Base-by-base conservation (phyloP, 768 basidiomycete genomes). In the Serendipita sp. region DNA sequence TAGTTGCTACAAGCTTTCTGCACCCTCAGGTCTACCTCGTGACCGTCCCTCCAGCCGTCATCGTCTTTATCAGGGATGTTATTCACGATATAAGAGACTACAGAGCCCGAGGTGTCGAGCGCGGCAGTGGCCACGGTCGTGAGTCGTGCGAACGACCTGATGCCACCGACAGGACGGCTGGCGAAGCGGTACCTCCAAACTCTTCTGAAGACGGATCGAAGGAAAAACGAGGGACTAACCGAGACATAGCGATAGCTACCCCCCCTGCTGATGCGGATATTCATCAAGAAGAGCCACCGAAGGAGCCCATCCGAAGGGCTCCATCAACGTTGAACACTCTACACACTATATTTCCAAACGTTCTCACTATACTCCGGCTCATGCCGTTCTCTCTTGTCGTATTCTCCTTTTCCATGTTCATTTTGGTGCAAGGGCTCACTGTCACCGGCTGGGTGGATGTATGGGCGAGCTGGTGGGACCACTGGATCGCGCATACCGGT, bases 401-500 rank as follows among this genome's bases (percentile, higher is more conserved):
- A 0, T 98, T 98, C 69, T 89, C 92, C 0, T 92, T 97, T 70
- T 85, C 87, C 0, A 91, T 94, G 72, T 97, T 98, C 74, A 90
- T 97, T 66, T 81, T 98, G 63, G 90, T 95, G 63, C 87, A 94
- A 69, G 88, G 79, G 0, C 79, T 98, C 3, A 78, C 83, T 13
- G 78, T 82, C 65, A 83, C 85, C 64, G 91, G 91, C 28, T 98
- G 94, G 92, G 90, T 95, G 7, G 77, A 82, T 13, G 77, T 93
- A 24, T 95, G 94, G 69, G 85, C 83, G 0, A 67, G 67, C 2
- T 90, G 89, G 88, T 80, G 79, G 79, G 68, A 64, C 2, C 70
- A 74, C 4, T 80, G 78, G 78, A 74, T 73, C 4, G 62, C 65
- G 33, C 66, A 64, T 34, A 75, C 74, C 1, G 74, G 74, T 9